Evolutionary conservation across 2,329 filamentous ascomycete species (phyloP), one percentile per base, ranked within the genome.

Genomic region (Amesomyces nigricolor): DNA sequence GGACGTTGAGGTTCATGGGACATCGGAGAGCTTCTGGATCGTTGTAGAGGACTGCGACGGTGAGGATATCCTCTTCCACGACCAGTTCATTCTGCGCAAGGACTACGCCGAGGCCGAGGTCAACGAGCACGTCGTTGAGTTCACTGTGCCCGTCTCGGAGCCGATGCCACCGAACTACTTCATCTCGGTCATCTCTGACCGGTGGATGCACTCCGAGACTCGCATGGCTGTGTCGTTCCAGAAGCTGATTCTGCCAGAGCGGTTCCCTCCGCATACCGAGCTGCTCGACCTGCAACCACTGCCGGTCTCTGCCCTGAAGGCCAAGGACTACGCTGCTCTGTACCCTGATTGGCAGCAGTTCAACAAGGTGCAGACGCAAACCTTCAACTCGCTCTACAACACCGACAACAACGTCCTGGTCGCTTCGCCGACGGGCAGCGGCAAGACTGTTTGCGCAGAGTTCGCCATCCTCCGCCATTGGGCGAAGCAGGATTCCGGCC

Each of bases 131-230:
- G 73, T 96, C 10, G 87, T 99, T 29, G 94, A 99, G 64, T 94
- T 99, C 65, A 97, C 92, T 0, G 92, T 97, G 3, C 89, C 94
- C 0, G 95, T 99, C 63, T 91, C 90, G 0, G 94, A 99, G 64
- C 95, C 95, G 0, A 95, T 97, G 88, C 94, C 94, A 13, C 94
- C 95, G 0, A 95, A 99, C 71, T 99, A 99, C 75, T 99, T 99
- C 73, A 90, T 99, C 65, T 94, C 91, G 0, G 82, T 99, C 39
- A 75, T 96, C 17, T 97, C 92, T 3, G 94, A 99, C 70, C 81
- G 94, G 63, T 99, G 94, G 94, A 96, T 99, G 90, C 90, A 96
- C 68, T 90, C 92, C 0, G 91, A 99, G 73, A 96, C 91, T 1
- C 91, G 91, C 68, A 77, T 99, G 52, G 87, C 92, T 0, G 87